A percentile compares a stretch with the other conserved stretches of the same genome.
Conservation (phyloP, 495 filamentous ascomycete genomes). For the Talaromyces thailandensis region DNA sequence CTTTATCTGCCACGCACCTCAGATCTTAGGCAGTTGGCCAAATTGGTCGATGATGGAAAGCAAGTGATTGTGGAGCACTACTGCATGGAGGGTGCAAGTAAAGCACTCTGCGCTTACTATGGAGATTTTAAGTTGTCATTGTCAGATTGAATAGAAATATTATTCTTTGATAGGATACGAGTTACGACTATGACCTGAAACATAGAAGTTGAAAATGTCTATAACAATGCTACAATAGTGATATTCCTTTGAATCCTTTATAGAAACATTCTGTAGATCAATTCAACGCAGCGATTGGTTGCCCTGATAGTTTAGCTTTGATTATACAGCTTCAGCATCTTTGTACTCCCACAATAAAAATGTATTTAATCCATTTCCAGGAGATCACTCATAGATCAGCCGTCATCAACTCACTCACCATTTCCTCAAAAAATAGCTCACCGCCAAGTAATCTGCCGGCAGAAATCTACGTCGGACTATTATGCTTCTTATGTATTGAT, state of each 20-base stretch:
- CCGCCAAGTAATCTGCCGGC: not conserved
- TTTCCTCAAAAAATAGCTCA: not conserved
- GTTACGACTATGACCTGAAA: not conserved
- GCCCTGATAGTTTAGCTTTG: not conserved
- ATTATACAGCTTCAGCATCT: not conserved
- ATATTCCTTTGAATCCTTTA: too few species aligned
- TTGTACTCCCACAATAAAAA: not conserved
- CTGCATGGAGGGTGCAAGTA: conserved; percentile 83
- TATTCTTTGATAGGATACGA: not conserved
- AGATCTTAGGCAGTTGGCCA: conserved; percentile 74
- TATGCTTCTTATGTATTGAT: not conserved
- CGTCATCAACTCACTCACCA: not conserved
- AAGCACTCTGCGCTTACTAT: conserved; percentile 53
- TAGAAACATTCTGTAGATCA: not conserved
- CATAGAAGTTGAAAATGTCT: not conserved
- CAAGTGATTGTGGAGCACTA: conserved; percentile 77
- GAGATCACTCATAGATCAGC: not conserved
- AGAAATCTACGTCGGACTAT: not conserved
- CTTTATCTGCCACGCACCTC: conserved; percentile 87
- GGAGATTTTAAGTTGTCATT: conserved; percentile 27
- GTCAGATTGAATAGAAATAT: not conserved
- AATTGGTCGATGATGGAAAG: conserved; percentile 40
- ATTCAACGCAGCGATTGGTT: not conserved
- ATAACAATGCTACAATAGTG: too few species aligned
- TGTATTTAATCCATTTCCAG: not conserved